These are phyloP conservation scores for Pythium myriotylum DNA, from an alignment of 352 stramenopile genomes.

Conservation along the genomic window DNA sequence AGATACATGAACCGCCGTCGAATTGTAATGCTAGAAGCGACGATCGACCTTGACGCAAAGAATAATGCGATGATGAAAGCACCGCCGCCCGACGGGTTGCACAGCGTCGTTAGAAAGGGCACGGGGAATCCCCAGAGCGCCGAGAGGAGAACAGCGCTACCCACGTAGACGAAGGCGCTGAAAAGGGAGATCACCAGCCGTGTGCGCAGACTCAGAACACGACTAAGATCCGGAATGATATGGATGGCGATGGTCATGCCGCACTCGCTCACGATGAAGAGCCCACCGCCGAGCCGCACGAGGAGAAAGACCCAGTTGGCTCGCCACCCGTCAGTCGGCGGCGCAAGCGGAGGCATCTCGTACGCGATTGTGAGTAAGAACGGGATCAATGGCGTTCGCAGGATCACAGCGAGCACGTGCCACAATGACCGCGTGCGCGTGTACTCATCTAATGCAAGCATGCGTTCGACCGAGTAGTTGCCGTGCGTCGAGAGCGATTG, in stretches of 20 bases:
- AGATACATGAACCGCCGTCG: slow-evolving; percentile 1
- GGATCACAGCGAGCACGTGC: slow-evolving; percentile 1
- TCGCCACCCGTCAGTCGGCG: slow-evolving; percentile 1
- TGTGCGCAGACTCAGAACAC: not conserved
- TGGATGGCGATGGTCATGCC: not conserved
- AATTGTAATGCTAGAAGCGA: not conserved
- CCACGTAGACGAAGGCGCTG: not conserved
- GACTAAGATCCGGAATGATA: slow-evolving; percentile 10
- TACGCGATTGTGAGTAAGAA: slow-evolving; percentile 10
- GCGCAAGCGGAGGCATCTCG: slow-evolving; percentile 5
- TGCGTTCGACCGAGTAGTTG: slow-evolving; percentile 29
- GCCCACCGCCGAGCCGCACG: slow-evolving; percentile 5
- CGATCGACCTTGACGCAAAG: not conserved
- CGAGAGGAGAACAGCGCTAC: not conserved
- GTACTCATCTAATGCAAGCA: slow-evolving; percentile 28
- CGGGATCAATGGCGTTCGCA: slow-evolving; percentile 7
- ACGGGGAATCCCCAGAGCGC: slow-evolving; percentile 12
- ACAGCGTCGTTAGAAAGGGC: slow-evolving; percentile 6
- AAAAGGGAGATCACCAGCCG: slow-evolving; percentile 1
- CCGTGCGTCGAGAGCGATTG: not conserved
- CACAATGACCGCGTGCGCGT: slow-evolving; percentile 4
- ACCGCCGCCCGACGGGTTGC: not conserved
- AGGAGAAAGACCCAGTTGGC: slow-evolving; percentile 17
- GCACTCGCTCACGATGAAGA: slow-evolving; percentile 1
- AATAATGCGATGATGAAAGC: not conserved